Evolutionary conservation across 2,329 filamentous ascomycete genomes (phyloP).

Genomic region (Nothophoma quercina): DNA sequence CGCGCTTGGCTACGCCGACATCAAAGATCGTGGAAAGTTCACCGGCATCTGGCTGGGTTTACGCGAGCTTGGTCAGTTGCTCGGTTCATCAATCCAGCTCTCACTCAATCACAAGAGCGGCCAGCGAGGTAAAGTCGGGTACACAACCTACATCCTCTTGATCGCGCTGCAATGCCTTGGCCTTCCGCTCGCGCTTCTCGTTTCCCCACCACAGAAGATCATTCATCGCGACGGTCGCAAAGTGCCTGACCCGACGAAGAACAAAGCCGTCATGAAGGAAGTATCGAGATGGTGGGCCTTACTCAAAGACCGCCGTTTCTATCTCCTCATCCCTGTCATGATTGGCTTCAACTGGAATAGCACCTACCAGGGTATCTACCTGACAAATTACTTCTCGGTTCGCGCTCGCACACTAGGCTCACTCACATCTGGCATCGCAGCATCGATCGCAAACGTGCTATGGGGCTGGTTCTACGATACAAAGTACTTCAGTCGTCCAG

Average conservation of each 20-base stretch:
- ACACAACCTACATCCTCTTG: constrained; percentile 50
- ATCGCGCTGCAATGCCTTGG: constrained; percentile 58
- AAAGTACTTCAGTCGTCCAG: constrained; percentile 51
- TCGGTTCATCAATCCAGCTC: constrained; percentile 61
- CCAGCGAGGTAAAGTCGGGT: constrained; percentile 56
- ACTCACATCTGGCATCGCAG: constrained; percentile 56
- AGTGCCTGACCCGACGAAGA: constrained; percentile 44
- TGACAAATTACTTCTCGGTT: constrained; percentile 62
- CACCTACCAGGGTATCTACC: constrained; percentile 61
- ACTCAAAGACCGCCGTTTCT: constrained; percentile 55
- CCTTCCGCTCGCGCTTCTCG: constrained; percentile 54
- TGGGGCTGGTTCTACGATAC: constrained; percentile 61
- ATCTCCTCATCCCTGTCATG: constrained; percentile 59
- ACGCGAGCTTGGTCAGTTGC: constrained; percentile 61
- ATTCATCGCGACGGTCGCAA: constrained; percentile 52
- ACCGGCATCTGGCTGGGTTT: constrained; percentile 63
- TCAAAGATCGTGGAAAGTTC: constrained; percentile 56
- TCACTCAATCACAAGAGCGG: constrained; percentile 57
- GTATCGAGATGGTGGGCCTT: constrained; percentile 50
- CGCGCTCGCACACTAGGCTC: constrained; percentile 57
- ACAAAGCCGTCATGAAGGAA: constrained; percentile 50
- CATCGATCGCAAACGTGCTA: constrained; percentile 56
- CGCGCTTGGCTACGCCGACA: constrained; percentile 55
- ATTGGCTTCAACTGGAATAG: constrained; percentile 61
- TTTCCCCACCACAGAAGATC: constrained; percentile 58